Evolutionary conservation across 1,139 yeast species (phyloP).

Genomic region (Suhomyces bribrorum): DNA sequence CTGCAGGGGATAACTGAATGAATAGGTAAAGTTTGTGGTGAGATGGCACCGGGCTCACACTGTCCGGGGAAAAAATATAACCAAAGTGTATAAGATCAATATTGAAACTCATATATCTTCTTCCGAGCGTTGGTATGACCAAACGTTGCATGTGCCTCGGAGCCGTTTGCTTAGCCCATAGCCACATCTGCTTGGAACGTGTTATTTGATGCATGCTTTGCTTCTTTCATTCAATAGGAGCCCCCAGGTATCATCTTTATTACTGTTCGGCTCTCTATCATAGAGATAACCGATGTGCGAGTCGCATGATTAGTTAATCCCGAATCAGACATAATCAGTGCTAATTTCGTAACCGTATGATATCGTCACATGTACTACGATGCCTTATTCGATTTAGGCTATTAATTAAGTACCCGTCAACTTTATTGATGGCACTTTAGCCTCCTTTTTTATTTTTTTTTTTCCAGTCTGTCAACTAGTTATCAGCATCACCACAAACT

Average conservation of each 20-base stretch:
- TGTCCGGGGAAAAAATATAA: neutral
- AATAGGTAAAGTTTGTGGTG: neutral
- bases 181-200: too few relatives aligned
- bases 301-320: neutral
- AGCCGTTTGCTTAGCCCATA: too few relatives aligned
- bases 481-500: too few relatives aligned
- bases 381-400: neutral
- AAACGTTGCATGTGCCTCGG: too few relatives aligned
- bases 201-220: too few relatives aligned
- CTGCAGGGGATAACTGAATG: neutral
- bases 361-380: neutral
- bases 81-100: too few relatives aligned
- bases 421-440: too few relatives aligned
- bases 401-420: neutral
- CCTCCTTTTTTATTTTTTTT: too few relatives aligned
- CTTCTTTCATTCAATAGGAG: too few relatives aligned
- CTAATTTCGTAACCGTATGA: neutral
- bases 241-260: neutral
- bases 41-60: neutral
- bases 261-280: neutral
- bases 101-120: too few relatives aligned
- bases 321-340: neutral
- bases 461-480: too few relatives aligned
- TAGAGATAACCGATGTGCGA: neutral
- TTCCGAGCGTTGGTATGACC: too few relatives aligned